phyloP scores from a whole-genome alignment of 2,329 filamentous ascomycete genomes.

The Diplocarpon mali region DNA sequence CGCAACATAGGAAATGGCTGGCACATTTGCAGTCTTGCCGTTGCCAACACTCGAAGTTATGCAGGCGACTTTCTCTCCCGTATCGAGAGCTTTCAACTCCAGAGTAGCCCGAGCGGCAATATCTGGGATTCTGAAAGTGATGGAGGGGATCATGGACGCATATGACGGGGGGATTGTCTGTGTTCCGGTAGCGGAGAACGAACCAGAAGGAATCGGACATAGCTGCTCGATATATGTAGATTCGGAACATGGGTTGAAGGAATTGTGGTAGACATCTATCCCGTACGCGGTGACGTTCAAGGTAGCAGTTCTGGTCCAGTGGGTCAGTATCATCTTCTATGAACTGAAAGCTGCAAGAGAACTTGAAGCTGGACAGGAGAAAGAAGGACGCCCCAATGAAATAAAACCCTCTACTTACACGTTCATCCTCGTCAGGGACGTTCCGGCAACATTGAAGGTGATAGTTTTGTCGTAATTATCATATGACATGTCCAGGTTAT shows the following conservation, averaged over 20 bases:
- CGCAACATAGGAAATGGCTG: conserved; percentile 73
- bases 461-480: conserved; percentile 63
- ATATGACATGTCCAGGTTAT: conserved; percentile 68
- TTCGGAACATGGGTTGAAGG: conserved; percentile 71
- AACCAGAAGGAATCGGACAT: conserved; percentile 72
- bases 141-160: conserved; percentile 66
- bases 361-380: too few relatives aligned
- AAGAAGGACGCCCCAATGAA: too few relatives aligned
- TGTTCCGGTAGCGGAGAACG: conserved; percentile 60
- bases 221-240: conserved; percentile 58
- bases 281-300: conserved; percentile 48
- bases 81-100: conserved; percentile 53
- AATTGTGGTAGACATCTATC: conserved; percentile 62
- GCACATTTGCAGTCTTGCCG: conserved; percentile 67
- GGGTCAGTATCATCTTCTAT: neutral
- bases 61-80: conserved; percentile 60
- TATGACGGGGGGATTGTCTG: conserved; percentile 63
- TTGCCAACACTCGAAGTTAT: conserved; percentile 74
- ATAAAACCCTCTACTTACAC: conserved; percentile 39
- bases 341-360: neutral
- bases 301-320: conserved; percentile 34
- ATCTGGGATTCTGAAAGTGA: conserved; percentile 85
- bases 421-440: conserved; percentile 62
- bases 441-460: conserved; percentile 72
- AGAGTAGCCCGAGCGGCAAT: conserved; percentile 78